Evolutionary conservation across 2,329 filamentous ascomycete genomes (phyloP).

Genomic region (Monascus ruber): DNA sequence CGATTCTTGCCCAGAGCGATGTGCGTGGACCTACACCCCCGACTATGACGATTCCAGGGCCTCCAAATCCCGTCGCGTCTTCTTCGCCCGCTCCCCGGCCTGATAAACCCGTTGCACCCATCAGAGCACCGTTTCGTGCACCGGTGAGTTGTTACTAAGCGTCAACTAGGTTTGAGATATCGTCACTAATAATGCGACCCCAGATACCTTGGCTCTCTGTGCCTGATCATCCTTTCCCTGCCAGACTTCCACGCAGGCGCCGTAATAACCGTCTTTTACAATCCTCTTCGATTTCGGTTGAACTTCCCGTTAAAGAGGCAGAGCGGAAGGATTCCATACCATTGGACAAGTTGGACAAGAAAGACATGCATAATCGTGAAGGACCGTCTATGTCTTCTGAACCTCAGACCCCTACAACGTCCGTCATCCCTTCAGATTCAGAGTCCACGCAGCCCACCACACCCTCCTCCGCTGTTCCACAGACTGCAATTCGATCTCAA

Average conservation of each 20-base stretch:
- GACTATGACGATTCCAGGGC: constrained; percentile 11
- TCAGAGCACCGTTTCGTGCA: constrained; percentile 38
- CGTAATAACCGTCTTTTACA: constrained; percentile 29
- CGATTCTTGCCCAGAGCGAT: constrained; percentile 16
- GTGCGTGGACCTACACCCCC: constrained; percentile 17
- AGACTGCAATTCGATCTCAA: constrained; percentile 16
- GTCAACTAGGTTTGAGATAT: not conserved
- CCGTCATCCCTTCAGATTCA: constrained; percentile 46
- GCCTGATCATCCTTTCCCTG: constrained; percentile 43
- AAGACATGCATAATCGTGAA: constrained; percentile 10
- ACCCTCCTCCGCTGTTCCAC: constrained; percentile 40
- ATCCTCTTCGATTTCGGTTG: constrained; percentile 25
- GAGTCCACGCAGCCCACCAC: constrained; percentile 46
- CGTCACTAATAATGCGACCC: constrained; percentile 5
- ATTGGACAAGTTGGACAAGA: constrained; percentile 9
- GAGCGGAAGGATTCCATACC: constrained; percentile 13
- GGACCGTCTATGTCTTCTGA: constrained; percentile 23
- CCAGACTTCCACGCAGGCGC: constrained; percentile 37
- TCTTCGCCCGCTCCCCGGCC: constrained; percentile 18
- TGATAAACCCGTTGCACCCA: constrained; percentile 12
- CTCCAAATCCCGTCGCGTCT: constrained; percentile 22
- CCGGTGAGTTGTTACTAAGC: constrained; percentile 25
- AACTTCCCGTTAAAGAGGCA: constrained; percentile 40
- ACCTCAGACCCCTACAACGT: constrained; percentile 47
- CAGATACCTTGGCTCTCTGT: constrained; percentile 52